Evolutionary conservation across 495 filamentous ascomycete genomes (phyloP), one percentile per base, ranked within the genome.

Genomic region (Penicillium waksmanii): DNA sequence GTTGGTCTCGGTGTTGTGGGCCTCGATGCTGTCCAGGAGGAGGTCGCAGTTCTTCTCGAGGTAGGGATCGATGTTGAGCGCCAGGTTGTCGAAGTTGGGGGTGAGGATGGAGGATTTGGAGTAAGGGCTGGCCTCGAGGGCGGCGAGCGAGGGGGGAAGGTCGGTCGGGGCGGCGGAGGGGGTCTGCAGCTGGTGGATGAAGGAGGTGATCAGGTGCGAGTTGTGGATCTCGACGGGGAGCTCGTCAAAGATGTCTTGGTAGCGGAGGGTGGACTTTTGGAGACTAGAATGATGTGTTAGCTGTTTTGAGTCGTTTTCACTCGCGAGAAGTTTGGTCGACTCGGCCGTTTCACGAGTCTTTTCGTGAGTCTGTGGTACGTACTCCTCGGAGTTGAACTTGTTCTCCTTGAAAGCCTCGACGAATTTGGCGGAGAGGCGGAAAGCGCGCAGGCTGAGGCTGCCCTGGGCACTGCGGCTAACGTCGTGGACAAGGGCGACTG

Each of bases 31-130:
- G 58, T 98, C 95, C 57, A 98, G 87, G 23, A 98, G 85, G 61
- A 96, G 85, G 69, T 98, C 93, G 76, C 91, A 95, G 57, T 94
- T 96, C 84, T 96, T 96, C 83, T 97, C 93, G n/a, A 98, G 85
- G 83, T 95, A 98, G 25, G 95, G 95, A 70, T 98, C 95, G 73
- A 98, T 94, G 65, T 87, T 91, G 51, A 98, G 88, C 58, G 97
- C 91, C 35, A 98, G 86, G 70, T 83, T 82, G 61, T 96, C 92
- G 71, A 89, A 86, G 67, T 96, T 97, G 51, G 96, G 95, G 66
- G 88, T 83, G 15, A 97, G 84, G 12, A 90, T 87, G 58, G 82
- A 65, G 59, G 75, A 70, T 60, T 78, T 76, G 63, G 64, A 63
- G 67, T 75, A 70, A 53, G 73, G 54, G 63, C 79, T 69, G 71